These are phyloP conservation scores for Guadua angustifolia DNA, from an alignment of 176 grass and related monocot genomes.

Conservation along the genomic window DNA sequence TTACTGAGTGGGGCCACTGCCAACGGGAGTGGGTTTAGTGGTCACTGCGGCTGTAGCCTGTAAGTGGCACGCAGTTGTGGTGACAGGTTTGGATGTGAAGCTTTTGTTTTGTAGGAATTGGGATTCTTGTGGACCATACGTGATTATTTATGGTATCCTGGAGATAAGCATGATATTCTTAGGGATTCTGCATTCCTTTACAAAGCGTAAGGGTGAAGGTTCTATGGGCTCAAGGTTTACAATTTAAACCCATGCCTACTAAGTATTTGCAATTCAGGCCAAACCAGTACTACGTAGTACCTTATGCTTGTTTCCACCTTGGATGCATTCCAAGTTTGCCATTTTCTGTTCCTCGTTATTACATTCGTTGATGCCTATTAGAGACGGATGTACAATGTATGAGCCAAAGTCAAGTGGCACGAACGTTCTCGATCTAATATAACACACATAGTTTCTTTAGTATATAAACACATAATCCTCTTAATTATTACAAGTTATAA, in stretches of 20 bases:
- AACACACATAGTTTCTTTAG: too few species aligned
- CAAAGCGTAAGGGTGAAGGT: not conserved
- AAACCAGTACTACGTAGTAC: not conserved
- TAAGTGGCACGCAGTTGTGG: constrained; percentile 10
- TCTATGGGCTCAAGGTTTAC: not conserved
- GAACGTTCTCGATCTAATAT: too few species aligned
- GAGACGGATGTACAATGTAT: too few species aligned
- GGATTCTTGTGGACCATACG: not conserved
- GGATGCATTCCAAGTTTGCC: not conserved
- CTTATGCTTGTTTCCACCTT: not conserved
- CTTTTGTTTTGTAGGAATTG: not conserved
- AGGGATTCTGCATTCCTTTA: not conserved
- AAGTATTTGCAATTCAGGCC: not conserved
- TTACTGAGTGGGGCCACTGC: not conserved
- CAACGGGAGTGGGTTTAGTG: constrained; percentile 19
- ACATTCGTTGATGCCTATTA: not conserved
- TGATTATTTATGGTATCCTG: not conserved
- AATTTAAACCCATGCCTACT: not conserved
- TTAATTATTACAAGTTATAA: too few species aligned
- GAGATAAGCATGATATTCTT: not conserved
- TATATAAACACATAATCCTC: too few species aligned
- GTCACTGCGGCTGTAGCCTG: not conserved
- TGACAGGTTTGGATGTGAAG: not conserved
- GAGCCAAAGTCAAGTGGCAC: too few species aligned
- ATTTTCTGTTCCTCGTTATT: not conserved